Evolutionary conservation across 2,329 filamentous ascomycete species (phyloP).

Genomic region (Corniculantispora saksenae): DNA sequence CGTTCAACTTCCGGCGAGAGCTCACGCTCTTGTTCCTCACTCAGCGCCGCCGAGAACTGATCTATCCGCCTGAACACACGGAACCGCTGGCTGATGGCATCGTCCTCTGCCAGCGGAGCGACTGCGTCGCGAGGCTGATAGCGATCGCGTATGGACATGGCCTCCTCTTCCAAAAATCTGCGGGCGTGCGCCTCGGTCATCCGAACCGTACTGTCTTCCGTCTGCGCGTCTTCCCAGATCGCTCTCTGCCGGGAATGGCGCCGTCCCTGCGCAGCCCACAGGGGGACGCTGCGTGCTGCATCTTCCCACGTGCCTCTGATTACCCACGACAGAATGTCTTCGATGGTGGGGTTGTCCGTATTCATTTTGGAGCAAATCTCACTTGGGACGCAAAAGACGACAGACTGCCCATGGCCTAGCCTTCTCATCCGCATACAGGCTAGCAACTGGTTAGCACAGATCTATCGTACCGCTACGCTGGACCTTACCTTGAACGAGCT

Average conservation of each 20-base stretch:
- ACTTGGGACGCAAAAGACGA: constrained; percentile 59
- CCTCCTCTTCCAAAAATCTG: constrained; percentile 4
- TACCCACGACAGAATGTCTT: no score
- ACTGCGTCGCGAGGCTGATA: neutral
- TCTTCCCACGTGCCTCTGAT: constrained; percentile 40
- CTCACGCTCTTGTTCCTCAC: constrained; percentile 70
- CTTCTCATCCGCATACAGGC: constrained; percentile 73
- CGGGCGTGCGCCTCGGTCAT: neutral
- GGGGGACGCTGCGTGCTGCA: constrained; percentile 56
- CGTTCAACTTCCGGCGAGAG: constrained; percentile 64
- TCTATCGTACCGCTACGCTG: neutral
- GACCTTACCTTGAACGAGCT: constrained; percentile 65
- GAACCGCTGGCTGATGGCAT: neutral
- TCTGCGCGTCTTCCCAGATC: constrained; percentile 32
- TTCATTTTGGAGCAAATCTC: constrained; percentile 59
- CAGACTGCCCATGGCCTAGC: constrained; percentile 65
- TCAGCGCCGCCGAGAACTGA: constrained; percentile 1
- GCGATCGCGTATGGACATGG: neutral
- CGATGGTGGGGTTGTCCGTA: neutral
- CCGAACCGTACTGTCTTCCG: neutral
- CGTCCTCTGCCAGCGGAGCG: neutral
- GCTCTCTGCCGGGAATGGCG: constrained; percentile 46
- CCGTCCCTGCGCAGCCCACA: constrained; percentile 63
- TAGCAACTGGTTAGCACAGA: constrained; percentile 26
- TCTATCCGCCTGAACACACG: constrained; percentile 1